Base-by-base conservation (phyloP, 371 early-diverging fungal species). In the Capillidium rhysosporum region DNA sequence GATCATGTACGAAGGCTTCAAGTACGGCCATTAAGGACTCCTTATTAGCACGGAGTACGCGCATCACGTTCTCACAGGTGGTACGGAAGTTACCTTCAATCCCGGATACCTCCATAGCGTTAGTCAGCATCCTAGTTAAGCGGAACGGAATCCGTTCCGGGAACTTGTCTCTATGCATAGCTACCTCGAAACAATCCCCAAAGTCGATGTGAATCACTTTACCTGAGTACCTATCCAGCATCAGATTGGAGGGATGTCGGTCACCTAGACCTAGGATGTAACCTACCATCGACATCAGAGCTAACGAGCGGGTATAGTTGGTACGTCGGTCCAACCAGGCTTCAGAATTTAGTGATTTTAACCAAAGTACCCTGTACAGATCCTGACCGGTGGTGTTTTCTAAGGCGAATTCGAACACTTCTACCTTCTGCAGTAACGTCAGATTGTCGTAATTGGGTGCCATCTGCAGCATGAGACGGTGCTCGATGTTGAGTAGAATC, bases 171-270 rank as follows among this genome's bases (percentile, higher is more conserved):
- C 98, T 80, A 58, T 91, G 87, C 80, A 89, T 89, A 7, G 96
- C 92, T 20, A 94, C 86, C 74, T 98, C 98, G 59, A 98, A 98
- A 66, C 98, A 95, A 61, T 96, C 97, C 34, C 98, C 98, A 66
- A 98, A 92, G 67, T 98, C 98, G 60, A 98, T 95, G 57, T 98
- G 98, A n/a, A 95, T 83, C 8, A 96, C 83, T 62, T 94, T 93
- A 61, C 96, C 96, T 1, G 90, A 84, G 34, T 73, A 77, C 23
- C 86, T 71, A 58, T 98, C 91, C 54, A 98, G 63, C 90, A 98
- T 92, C 46, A 98, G 71, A 61, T 98, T 98, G 12, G 96, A 92
- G 3, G 98, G 96, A 67, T 98, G 98, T 12, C 98, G 73, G 65
- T 98, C 98, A 7, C 98, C 98, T 20, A 98, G 66, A 18, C 98